Conservation (phyloP, 1,284 basidiomycete genomes). For the Tilletia setariae region DNA sequence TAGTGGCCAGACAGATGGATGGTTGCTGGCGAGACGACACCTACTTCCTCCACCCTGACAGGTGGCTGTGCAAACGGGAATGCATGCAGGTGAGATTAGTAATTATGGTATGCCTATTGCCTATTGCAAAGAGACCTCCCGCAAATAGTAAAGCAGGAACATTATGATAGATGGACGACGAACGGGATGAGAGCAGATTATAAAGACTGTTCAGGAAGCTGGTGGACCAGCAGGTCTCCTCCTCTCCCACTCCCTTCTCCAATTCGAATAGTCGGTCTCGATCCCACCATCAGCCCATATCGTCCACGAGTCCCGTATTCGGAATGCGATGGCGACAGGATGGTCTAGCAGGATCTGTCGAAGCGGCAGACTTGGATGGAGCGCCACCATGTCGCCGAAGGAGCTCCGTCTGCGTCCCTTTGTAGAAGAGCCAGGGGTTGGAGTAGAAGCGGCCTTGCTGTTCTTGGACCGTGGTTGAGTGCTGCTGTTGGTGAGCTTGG, state of each 20-base stretch:
- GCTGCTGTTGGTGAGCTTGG: background rate
- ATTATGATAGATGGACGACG: too few relatives aligned
- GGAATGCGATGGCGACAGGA: conserved; percentile 66
- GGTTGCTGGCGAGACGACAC: too few relatives aligned
- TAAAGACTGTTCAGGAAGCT: background rate
- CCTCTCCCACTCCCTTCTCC: conserved; percentile 61
- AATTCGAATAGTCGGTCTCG: conserved; percentile 66
- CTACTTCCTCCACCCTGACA: too few relatives aligned
- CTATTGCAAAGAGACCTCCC: too few relatives aligned
- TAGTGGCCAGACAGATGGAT: too few relatives aligned
- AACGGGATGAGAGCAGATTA: too few relatives aligned
- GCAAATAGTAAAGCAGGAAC: too few relatives aligned
- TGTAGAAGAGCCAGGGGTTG: conserved; percentile 18
- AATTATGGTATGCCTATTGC: too few relatives aligned
- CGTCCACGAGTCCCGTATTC: conserved; percentile 74
- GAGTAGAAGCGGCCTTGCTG: background rate
- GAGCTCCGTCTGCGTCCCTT: conserved; percentile 21
- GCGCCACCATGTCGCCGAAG: conserved; percentile 23
- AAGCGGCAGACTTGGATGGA: conserved; percentile 37
- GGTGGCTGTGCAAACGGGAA: too few relatives aligned
- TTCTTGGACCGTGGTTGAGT: background rate
- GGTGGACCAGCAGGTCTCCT: conserved; percentile 10
- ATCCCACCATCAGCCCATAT: conserved; percentile 71
- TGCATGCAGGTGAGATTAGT: too few relatives aligned
- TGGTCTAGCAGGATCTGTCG: conserved; percentile 63